Conservation (phyloP, 2,329 filamentous ascomycete genomes). For the Colletotrichum gigasporum region DNA sequence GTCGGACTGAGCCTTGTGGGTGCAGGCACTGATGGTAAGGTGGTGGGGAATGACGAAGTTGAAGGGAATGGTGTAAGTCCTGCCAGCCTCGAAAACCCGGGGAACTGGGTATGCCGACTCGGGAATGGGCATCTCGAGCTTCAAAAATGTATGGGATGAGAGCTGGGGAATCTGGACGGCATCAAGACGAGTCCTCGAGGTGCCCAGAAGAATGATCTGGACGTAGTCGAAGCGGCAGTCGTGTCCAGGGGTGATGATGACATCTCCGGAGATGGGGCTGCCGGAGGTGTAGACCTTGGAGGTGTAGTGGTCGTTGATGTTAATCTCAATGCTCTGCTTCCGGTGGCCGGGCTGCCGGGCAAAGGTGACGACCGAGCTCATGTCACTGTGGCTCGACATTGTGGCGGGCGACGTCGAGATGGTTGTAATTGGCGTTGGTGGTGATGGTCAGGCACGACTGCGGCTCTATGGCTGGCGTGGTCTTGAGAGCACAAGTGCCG, state of each 20-base stretch:
- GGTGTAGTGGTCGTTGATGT: slow-evolving; percentile 62
- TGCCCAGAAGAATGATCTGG: slow-evolving; percentile 63
- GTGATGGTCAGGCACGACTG: neutral
- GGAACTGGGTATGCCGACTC: slow-evolving; percentile 57
- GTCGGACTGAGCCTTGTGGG: slow-evolving; percentile 55
- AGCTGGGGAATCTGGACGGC: slow-evolving; percentile 58
- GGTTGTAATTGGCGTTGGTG: neutral
- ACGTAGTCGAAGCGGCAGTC: slow-evolving; percentile 61
- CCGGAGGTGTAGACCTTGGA: slow-evolving; percentile 66
- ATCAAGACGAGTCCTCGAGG: slow-evolving; percentile 60
- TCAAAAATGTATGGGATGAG: slow-evolving; percentile 63
- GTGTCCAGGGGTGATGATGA: slow-evolving; percentile 53
- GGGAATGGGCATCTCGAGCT: slow-evolving; percentile 63
- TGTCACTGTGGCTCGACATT: slow-evolving; percentile 33
- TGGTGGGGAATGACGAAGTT: slow-evolving; percentile 68
- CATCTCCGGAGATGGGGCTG: slow-evolving; percentile 60
- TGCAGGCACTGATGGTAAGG: slow-evolving; percentile 66
- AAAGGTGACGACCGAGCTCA: slow-evolving; percentile 31
- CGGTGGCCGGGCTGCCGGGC: slow-evolving; percentile 37
- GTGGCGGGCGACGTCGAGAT: neutral
- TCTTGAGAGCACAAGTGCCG: neutral
- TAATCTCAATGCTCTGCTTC: slow-evolving; percentile 54
- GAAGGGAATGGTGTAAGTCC: slow-evolving; percentile 63
- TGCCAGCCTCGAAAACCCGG: slow-evolving; percentile 57
- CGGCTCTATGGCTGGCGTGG: neutral